Base-by-base conservation (phyloP, 2,329 filamentous ascomycete species). In the Aspergillus jensenii region DNA sequence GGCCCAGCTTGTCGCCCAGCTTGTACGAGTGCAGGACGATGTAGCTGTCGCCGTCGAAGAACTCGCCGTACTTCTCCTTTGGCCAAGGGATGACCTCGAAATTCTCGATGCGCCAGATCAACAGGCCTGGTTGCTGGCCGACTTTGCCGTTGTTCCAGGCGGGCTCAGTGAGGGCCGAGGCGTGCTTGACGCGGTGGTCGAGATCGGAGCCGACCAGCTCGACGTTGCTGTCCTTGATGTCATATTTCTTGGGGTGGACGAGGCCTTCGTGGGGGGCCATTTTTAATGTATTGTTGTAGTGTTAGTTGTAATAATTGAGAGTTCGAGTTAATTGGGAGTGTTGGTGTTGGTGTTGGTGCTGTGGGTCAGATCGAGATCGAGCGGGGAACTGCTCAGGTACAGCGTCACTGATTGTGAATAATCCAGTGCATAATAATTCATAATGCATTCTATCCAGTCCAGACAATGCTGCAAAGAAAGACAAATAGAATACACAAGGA, bases 21-120 rank as follows among this genome's bases (percentile, higher is more conserved):
- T 82, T 81, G 71, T 82, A 83, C 4, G 86, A 85, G 68, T 85
- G 77, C 47, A 90, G 77, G 4, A 89, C 75, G 58, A 89, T 87
- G 68, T 86, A 90, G 73, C 85, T 88, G 69, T 89, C 87, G 31
- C 87, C 87, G 49, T 89, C 84, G 71, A 84, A 83, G 69, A 89
- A 90, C 50, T 83, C 76, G 51, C 87, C 86, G 55, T 83, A 77
- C 46, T 79, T 79, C 15, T 81, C 74, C 56, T 77, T 75, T 2
- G 86, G 84, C 83, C 84, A 87, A 2, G 83, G 74, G 27, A 88
- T 75, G 4, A 89, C 85, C 66, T 86, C 76, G 64, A 90, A 89
- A 53, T 87, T 76, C 67, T 89, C 86, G 62, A 89, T 86, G 60
- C 87, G 85, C 87, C 86, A 89, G 60, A 89, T 75, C 61, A 77